These are phyloP conservation scores for Tetratostichococcus sp. DNA, from an alignment of 139 green algal species.

Conservation along the genomic window DNA sequence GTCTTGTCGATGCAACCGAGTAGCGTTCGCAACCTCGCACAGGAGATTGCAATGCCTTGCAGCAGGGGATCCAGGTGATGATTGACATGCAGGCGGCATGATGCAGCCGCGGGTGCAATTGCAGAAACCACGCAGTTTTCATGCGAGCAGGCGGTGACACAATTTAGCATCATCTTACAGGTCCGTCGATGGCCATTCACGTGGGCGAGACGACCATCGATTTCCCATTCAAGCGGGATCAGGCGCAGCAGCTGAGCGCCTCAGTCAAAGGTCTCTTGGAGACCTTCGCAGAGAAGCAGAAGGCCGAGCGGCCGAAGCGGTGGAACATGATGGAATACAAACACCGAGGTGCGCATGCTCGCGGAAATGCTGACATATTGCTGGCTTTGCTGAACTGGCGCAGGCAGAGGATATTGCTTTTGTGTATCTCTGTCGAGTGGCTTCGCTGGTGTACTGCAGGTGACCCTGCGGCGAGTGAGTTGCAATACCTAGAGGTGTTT, in stretches of 20 bases:
- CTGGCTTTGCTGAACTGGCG: too few species aligned
- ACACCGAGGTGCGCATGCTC: conserved; percentile 12
- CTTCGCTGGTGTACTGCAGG: too few species aligned
- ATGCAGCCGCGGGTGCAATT: too few species aligned
- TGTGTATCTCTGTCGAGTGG: too few species aligned
- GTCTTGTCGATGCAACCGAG: too few species aligned
- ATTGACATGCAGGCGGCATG: too few species aligned
- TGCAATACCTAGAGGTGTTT: conserved; percentile 53
- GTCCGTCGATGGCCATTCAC: conserved; percentile 32
- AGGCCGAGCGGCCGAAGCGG: conserved; percentile 50
- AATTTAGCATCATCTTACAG: too few species aligned
- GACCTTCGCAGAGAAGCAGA: conserved; percentile 69
- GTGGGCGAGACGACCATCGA: conserved; percentile 48
- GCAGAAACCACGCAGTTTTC: too few species aligned
- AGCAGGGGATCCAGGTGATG: background rate
- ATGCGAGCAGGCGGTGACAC: too few species aligned
- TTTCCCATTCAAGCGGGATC: conserved; percentile 35
- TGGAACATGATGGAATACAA: conserved; percentile 56
- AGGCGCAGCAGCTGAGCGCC: conserved; percentile 35
- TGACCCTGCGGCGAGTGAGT: conserved; percentile 5
- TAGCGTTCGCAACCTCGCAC: background rate
- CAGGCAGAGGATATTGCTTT: too few species aligned
- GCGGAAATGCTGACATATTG: too few species aligned
- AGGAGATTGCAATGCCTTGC: background rate
- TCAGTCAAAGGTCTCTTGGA: conserved; percentile 49